Base-by-base conservation (phyloP, 306 rosid species). In the Lablab purpureus region DNA sequence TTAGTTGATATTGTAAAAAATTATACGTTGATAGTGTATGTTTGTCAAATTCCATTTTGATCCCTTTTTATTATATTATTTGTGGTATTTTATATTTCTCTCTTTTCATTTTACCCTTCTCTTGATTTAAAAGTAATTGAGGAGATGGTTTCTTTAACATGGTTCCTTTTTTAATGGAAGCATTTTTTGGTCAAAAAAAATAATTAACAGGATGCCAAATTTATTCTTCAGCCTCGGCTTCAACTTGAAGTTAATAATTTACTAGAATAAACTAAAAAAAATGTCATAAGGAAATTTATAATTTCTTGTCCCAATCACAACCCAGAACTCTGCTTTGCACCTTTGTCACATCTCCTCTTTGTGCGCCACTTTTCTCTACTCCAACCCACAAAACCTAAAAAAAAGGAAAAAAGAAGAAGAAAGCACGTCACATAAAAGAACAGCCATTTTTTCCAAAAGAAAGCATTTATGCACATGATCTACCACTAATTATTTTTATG, bases 211-310 rank as follows among this genome's bases (percentile, higher is more conserved):
- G 43, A 74, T 15, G 69, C 67, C 32, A 46, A 73, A 43, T 41
- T 18, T 47, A 75, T 62, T 55, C 34, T 71, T 60, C 15, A 21
- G 51, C 46, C 60, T 84, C 85, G 83, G 85, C 90, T 89, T 87
- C 85, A 78, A 52, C 25, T 73, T 67, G 85, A 87, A 91, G 93
- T 75, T 75, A 81, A 15, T 47, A 50, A 64, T 55, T 77, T 55
- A 55, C 47, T 7, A 36, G n/a, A 72, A 36, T 21, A 72, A 72
- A 55, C 28, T 23, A 9, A 54, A 22, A 22, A 14, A 49, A 49
- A 51, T 27, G 27, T 11, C 2, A 23, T 10, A 10, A 18, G n/a
- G 14, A 28, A 50, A 28, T 11, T 51, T 49, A 67, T 23, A 12
- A 5, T 23, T 17, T 30, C 19, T 10, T 49, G 47, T 28, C 2